Percentiles rank a stretch among this genome's conserved stretches.
These are phyloP conservation scores for Talinum fruticosum DNA, from an alignment of 148 eudicot species.

Conservation along the genomic window DNA sequence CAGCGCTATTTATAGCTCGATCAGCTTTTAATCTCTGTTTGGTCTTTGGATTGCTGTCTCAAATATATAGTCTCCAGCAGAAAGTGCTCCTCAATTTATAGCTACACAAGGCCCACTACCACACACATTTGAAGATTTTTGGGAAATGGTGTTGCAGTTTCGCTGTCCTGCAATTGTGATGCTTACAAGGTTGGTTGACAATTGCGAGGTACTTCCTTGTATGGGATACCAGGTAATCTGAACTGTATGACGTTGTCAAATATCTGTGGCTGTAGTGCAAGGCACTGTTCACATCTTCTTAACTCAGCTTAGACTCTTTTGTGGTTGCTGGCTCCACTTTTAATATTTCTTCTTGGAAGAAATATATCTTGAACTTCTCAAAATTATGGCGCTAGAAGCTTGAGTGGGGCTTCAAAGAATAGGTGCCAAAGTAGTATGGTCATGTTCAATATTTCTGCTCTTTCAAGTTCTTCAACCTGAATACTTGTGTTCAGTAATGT, in stretches of 20 bases:
- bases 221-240: constrained; percentile 7
- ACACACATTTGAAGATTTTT: constrained; percentile 87
- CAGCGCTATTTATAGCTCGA: background rate
- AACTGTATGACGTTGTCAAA: constrained; percentile 2
- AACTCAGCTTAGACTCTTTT: background rate
- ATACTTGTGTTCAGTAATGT: background rate
- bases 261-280: constrained; percentile 4
- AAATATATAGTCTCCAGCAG: constrained; percentile 54
- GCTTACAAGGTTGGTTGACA: constrained; percentile 86
- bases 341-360: too few relatives aligned
- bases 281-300: background rate
- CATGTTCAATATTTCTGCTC: background rate
- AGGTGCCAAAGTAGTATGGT: too few relatives aligned
- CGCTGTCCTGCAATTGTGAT: constrained; percentile 82
- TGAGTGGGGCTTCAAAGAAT: too few relatives aligned
- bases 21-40: constrained; percentile 10
- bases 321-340: background rate
- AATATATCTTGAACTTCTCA: too few relatives aligned
- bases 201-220: constrained; percentile 57
- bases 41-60: constrained; percentile 21
- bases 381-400: too few relatives aligned
- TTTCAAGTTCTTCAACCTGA: background rate
- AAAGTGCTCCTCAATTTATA: constrained; percentile 67
- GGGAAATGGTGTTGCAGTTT: constrained; percentile 91
- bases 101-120: constrained; percentile 97